Percentiles rank a stretch among this genome's conserved stretches.
These are phyloP conservation scores for Thermochaetoides thermophila DNA, from an alignment of 495 filamentous ascomycete genomes.

Conservation along the genomic window DNA sequence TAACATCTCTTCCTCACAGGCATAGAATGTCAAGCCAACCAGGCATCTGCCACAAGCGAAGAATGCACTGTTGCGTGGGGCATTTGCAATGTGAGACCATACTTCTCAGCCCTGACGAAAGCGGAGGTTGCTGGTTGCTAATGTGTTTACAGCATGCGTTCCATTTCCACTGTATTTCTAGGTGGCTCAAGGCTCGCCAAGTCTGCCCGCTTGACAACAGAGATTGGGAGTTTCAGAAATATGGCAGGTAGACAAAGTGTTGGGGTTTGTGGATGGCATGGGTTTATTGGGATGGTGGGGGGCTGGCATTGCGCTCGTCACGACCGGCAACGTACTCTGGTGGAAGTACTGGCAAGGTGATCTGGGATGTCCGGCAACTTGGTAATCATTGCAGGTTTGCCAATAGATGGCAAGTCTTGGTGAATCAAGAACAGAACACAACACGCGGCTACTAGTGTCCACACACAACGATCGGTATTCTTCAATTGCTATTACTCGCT, in stretches of 20 bases:
- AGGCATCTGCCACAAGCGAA: constrained; percentile 90
- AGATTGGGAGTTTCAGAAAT: constrained; percentile 99
- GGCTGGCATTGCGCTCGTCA: too few relatives aligned
- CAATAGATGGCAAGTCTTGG: too few relatives aligned
- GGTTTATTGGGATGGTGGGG: too few relatives aligned
- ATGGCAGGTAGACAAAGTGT: constrained; percentile 48
- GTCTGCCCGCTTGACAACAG: constrained; percentile 96
- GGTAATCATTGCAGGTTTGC: too few relatives aligned
- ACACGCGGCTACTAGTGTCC: too few relatives aligned
- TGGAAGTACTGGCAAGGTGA: too few relatives aligned
- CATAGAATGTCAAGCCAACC: constrained; percentile 99
- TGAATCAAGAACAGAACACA: too few relatives aligned
- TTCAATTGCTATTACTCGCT: too few relatives aligned
- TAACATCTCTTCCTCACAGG: constrained; percentile 31
- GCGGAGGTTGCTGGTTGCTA: constrained; percentile 4
- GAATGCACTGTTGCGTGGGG: constrained; percentile 99
- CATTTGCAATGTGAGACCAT: constrained; percentile 78
- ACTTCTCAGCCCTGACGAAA: not conserved
- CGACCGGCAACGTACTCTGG: too few relatives aligned
- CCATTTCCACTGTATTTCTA: constrained; percentile 99
- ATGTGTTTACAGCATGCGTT: constrained; percentile 67
- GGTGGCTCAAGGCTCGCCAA: constrained; percentile 98
- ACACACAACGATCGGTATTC: too few relatives aligned
- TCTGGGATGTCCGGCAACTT: too few relatives aligned
- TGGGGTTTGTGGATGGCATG: too few relatives aligned